Evolutionary conservation across 2,329 filamentous ascomycete species (phyloP).

Genomic region (Emericellopsis atlantica): DNA sequence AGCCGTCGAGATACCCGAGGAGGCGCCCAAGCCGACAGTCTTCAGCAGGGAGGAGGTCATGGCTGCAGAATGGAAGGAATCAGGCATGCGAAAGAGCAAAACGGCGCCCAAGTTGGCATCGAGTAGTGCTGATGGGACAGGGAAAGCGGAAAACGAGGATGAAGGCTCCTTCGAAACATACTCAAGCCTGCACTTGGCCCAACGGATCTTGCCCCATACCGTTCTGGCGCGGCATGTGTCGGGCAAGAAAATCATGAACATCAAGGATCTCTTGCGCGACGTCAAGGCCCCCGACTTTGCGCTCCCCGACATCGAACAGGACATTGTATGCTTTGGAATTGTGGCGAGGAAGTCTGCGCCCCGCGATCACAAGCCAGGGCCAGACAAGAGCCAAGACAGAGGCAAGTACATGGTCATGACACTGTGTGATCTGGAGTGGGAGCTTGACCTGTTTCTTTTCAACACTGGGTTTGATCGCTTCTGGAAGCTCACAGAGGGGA

Average conservation of each 20-base stretch:
- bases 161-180: constrained; percentile 59
- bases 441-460: constrained; percentile 86
- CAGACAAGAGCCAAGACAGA: constrained; percentile 36
- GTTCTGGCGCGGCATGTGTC: constrained; percentile 67
- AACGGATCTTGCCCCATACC: constrained; percentile 69
- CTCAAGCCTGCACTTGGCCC: constrained; percentile 73
- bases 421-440: constrained; percentile 79
- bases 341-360: constrained; percentile 83
- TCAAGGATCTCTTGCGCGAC: constrained; percentile 69
- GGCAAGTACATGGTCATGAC: constrained; percentile 91
- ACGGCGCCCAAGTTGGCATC: constrained; percentile 22
- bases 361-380: constrained; percentile 38
- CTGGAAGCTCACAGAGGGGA: constrained; percentile 90
- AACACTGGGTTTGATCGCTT: constrained; percentile 81
- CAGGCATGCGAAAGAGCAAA: constrained; percentile 25
- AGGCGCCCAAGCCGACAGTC: constrained; percentile 31
- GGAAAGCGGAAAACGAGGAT: not conserved
- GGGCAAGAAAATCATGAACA: constrained; percentile 61
- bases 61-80: constrained; percentile 12
- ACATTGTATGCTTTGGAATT: constrained; percentile 81
- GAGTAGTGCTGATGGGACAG: not conserved
- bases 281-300: constrained; percentile 77
- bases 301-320: constrained; percentile 69
- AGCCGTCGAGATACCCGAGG: constrained; percentile 40
- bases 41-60: constrained; percentile 55